Percentiles rank a stretch among this genome's conserved stretches.
Conservation (phyloP, 148 eudicot species). For the Heliamphora exappendiculata region DNA sequence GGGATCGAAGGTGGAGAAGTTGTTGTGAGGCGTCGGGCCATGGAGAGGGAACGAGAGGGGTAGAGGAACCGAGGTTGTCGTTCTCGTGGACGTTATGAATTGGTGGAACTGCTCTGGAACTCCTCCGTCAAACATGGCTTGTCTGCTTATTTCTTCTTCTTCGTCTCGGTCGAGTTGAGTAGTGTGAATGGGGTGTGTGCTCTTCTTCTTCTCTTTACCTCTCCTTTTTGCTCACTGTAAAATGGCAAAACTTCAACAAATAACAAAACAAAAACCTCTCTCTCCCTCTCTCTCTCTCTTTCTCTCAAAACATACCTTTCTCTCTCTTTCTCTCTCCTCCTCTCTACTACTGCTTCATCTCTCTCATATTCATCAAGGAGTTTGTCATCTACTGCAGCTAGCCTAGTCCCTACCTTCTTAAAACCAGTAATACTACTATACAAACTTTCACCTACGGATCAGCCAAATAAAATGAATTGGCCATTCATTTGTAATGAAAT, state of each 20-base stretch:
- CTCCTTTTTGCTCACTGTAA: slow-evolving; percentile 9
- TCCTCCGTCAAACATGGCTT: slow-evolving; percentile 73
- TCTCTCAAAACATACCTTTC: slow-evolving; percentile 5
- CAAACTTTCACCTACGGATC: no score
- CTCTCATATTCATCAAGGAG: slow-evolving; percentile 47
- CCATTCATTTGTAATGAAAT: no score
- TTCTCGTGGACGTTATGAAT: slow-evolving; percentile 34
- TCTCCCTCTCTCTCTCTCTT: slow-evolving; percentile 4
- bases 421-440: no score
- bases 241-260: not conserved
- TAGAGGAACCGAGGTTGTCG: slow-evolving; percentile 14
- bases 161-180: no score
- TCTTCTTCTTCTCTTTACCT: slow-evolving; percentile 1
- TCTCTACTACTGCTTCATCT: slow-evolving; percentile 5
- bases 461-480: no score
- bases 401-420: slow-evolving; percentile 16
- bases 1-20: slow-evolving; percentile 8
- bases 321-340: not conserved
- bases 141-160: slow-evolving; percentile 3
- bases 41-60: slow-evolving; percentile 29
- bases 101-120: slow-evolving; percentile 70
- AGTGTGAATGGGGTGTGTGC: no score
- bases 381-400: slow-evolving; percentile 44
- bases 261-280: not conserved
- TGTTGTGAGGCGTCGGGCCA: not conserved